Evolutionary conservation across 2,329 filamentous ascomycete species (phyloP).

Genomic region (Thermothelomyces thermophilus): DNA sequence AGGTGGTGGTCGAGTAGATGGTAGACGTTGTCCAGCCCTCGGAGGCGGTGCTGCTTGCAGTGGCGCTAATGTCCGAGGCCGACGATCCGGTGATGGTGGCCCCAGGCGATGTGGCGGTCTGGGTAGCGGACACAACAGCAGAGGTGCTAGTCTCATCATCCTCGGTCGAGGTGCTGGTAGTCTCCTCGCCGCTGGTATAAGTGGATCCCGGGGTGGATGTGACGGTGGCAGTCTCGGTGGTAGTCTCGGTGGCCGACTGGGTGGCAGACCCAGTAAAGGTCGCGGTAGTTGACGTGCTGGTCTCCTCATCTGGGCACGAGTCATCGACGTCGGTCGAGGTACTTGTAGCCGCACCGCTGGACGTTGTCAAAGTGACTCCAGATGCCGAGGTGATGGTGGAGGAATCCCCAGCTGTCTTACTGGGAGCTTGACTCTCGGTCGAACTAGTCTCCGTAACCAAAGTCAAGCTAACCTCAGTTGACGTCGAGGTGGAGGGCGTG

Average conservation of each 20-base stretch:
- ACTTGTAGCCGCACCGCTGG: neutral
- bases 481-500: conserved; percentile 3
- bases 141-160: conserved; percentile 29
- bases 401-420: neutral
- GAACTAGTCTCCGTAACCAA: no score
- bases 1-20: conserved; percentile 23
- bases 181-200: conserved; percentile 11
- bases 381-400: neutral
- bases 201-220: conserved; percentile 31
- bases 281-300: conserved; percentile 2
- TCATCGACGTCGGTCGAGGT: conserved; percentile 4
- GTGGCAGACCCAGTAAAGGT: neutral
- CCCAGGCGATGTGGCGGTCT: conserved; percentile 1
- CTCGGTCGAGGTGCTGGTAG: conserved; percentile 4
- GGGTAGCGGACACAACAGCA: neutral
- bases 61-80: conserved; percentile 22
- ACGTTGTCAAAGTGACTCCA: neutral
- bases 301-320: neutral
- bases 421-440: neutral
- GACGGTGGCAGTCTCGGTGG: conserved; percentile 17
- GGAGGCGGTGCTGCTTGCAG: conserved; percentile 27
- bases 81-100: neutral
- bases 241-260: no score
- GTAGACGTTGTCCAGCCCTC: conserved; percentile 12
- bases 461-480: neutral